A percentile compares a stretch with the other conserved stretches of the same genome.
Conservation (phyloP, 306 rosid species). For the Canavalia gladiata region DNA sequence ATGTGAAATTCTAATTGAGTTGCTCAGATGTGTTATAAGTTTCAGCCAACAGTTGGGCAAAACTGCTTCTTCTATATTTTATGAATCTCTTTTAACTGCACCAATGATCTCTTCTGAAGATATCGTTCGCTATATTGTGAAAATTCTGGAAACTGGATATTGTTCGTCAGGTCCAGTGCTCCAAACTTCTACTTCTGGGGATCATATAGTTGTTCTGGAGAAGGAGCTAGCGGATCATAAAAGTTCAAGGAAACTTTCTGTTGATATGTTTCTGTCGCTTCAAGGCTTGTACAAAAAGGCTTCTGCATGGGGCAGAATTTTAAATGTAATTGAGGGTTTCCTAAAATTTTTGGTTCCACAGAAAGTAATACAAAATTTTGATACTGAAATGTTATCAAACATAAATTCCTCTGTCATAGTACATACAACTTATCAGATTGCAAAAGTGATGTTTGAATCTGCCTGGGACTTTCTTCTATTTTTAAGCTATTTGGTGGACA, state of each 20-base stretch:
- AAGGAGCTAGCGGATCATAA: conserved; percentile 72
- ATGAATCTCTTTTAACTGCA: conserved; percentile 72
- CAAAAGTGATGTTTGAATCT: conserved; percentile 88
- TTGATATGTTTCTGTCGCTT: conserved; percentile 83
- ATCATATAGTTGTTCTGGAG: conserved; percentile 58
- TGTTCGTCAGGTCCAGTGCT: conserved; percentile 59
- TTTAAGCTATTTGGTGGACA: conserved; percentile 82
- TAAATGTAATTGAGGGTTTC: conserved; percentile 72
- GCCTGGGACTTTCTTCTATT: conserved; percentile 86
- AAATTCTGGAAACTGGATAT: conserved; percentile 82
- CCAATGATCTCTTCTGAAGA: conserved; percentile 72
- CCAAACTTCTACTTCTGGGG: conserved; percentile 58
- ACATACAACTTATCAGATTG: conserved; percentile 87
- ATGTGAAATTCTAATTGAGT: conserved; percentile 66
- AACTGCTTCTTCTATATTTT: conserved; percentile 78
- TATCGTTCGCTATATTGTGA: conserved; percentile 64
- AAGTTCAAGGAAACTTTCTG: conserved; percentile 78
- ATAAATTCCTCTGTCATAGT: conserved; percentile 72
- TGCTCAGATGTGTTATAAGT: conserved; percentile 72
- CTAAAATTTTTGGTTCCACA: conserved; percentile 88
- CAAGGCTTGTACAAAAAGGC: conserved; percentile 76
- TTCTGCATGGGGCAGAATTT: conserved; percentile 74
- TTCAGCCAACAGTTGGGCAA: conserved; percentile 87
- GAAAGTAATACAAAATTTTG: conserved; percentile 58
- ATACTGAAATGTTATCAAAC: conserved; percentile 61